A percentile compares a stretch with the other conserved stretches of the same genome.
Conservation (phyloP, 768 basidiomycete genomes). For the Boletus sp. region DNA sequence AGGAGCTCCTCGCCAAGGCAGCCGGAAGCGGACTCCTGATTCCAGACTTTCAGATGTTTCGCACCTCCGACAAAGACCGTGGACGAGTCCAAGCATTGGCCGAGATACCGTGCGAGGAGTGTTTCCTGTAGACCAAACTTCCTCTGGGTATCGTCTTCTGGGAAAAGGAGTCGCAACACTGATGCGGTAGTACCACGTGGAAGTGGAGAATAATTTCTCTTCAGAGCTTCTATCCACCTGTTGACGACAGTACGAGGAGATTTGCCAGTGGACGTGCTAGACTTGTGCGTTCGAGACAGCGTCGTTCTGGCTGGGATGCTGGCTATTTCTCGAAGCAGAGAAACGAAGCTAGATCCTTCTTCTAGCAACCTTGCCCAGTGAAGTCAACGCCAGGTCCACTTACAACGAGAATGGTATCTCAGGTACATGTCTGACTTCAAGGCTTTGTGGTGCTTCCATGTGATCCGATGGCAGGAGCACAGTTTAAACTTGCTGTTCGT, state of each 20-base stretch:
- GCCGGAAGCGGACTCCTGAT: slow-evolving; percentile 45
- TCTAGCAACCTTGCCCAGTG: not conserved
- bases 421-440: slow-evolving; percentile 3
- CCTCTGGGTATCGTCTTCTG: slow-evolving; percentile 70
- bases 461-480: not conserved
- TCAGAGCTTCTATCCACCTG: slow-evolving; percentile 46
- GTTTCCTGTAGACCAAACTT: slow-evolving; percentile 75
- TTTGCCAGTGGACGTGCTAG: slow-evolving; percentile 8
- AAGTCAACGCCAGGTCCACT: slow-evolving; percentile 15
- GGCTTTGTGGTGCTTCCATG: slow-evolving; percentile 15
- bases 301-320: slow-evolving; percentile 22
- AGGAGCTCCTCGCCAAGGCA: slow-evolving; percentile 72
- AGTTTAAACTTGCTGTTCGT: too few species aligned
- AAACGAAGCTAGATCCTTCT: slow-evolving; percentile 42
- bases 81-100: slow-evolving; percentile 45
- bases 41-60: slow-evolving; percentile 39
- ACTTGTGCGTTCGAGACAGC: slow-evolving; percentile 13
- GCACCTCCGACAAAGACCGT: slow-evolving; percentile 24
- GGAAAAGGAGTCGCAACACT: slow-evolving; percentile 78
- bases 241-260: slow-evolving; percentile 42
- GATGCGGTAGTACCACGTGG: slow-evolving; percentile 53
- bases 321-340: slow-evolving; percentile 48
- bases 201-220: slow-evolving; percentile 44
- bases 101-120: slow-evolving; percentile 51
- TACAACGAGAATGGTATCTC: slow-evolving; percentile 47